These are phyloP conservation scores for Candolleomyces efflorescens DNA, from an alignment of 768 basidiomycete species.

Conservation along the genomic window DNA sequence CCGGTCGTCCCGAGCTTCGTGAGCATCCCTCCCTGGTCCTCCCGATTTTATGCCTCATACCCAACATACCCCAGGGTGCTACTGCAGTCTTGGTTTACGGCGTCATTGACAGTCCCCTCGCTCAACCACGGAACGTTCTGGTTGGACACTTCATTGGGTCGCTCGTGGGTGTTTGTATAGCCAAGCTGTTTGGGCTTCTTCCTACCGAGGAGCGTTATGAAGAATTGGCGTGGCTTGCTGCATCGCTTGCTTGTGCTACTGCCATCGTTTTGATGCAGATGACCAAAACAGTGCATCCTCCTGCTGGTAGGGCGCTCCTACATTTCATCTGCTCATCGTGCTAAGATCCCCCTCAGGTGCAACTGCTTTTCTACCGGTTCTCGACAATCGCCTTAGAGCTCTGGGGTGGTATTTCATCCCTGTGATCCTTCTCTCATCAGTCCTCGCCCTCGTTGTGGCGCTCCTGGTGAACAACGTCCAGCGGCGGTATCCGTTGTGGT, in stretches of 20 bases:
- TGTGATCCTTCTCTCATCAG: conserved; percentile 43
- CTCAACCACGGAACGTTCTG: conserved; percentile 48
- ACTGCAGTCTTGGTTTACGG: conserved; percentile 54
- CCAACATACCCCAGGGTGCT: conserved; percentile 35
- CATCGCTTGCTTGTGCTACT: conserved; percentile 39
- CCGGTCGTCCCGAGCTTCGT: conserved; percentile 48
- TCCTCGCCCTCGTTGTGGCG: conserved; percentile 39
- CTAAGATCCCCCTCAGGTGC: conserved; percentile 28
- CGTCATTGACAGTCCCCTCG: conserved; percentile 46
- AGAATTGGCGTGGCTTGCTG: conserved; percentile 44
- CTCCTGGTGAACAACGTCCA: conserved; percentile 50
- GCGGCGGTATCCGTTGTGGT: conserved; percentile 46
- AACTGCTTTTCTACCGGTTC: conserved; percentile 46
- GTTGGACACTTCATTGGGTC: conserved; percentile 50
- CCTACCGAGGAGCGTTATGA: conserved; percentile 37
- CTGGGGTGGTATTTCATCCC: conserved; percentile 52
- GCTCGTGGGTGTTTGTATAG: conserved; percentile 43
- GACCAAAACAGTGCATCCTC: conserved; percentile 48
- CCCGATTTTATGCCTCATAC: not conserved
- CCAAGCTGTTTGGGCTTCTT: conserved; percentile 45
- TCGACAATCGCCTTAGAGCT: conserved; percentile 34
- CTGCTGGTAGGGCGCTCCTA: conserved; percentile 32
- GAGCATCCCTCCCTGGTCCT: conserved; percentile 13
- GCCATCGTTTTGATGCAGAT: conserved; percentile 21
- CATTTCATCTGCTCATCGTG: not conserved